Evolutionary conservation across 2,329 filamentous ascomycete species (phyloP).

Genomic region (Venturia aucupariae): DNA sequence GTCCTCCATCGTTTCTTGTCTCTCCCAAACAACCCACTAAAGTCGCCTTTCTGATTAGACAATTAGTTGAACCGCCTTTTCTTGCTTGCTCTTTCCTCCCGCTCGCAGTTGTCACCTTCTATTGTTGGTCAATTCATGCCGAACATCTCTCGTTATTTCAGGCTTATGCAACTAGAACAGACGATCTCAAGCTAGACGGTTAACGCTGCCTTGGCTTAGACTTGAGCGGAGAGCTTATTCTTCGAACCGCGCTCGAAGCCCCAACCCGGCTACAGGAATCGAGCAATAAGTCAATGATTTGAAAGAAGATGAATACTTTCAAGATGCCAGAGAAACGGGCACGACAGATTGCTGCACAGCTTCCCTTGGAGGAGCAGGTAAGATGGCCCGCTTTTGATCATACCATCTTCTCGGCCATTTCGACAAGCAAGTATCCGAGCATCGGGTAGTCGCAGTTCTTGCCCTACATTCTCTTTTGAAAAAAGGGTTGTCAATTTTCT

Average conservation of each 20-base stretch:
- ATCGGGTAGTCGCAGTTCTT: background rate
- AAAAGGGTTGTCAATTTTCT: background rate
- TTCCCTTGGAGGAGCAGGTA: constrained; percentile 32
- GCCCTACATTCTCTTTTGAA: background rate
- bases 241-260: background rate
- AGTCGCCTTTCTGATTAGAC: background rate
- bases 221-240: background rate
- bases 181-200: constrained; percentile 26
- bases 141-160: too few species aligned
- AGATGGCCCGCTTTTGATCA: constrained; percentile 11
- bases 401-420: background rate
- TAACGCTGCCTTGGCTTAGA: constrained; percentile 17
- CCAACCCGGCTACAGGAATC: background rate
- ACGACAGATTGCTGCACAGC: constrained; percentile 26
- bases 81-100: background rate
- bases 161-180: background rate
- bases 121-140: too few species aligned
- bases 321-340: constrained; percentile 27
- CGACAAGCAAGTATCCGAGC: background rate
- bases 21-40: background rate
- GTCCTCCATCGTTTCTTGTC: background rate
- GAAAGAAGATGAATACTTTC: constrained; percentile 26
- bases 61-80: background rate
- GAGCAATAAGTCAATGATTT: constrained; percentile 25
- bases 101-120: too few species aligned